Conservation (phyloP, 2,329 filamentous ascomycete genomes). For the Nothophaeocryptopus gaeumannii region DNA sequence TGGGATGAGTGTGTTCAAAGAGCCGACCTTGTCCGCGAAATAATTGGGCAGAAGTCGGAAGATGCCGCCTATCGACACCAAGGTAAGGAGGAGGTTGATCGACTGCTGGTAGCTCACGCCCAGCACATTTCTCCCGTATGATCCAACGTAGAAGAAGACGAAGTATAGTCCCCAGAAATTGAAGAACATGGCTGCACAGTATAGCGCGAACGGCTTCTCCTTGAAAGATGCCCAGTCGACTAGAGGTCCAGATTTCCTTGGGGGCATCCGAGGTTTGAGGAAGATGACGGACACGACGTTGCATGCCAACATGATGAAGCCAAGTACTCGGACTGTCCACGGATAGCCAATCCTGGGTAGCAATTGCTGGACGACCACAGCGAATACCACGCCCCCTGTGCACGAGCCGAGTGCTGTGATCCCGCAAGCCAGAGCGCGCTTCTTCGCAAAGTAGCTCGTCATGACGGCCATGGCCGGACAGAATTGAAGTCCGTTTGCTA, state of each 20-base stretch:
- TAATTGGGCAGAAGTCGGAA: conserved; percentile 54
- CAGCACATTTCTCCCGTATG: conserved; percentile 38
- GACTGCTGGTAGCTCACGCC: conserved; percentile 50
- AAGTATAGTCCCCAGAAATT: conserved; percentile 43
- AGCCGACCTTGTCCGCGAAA: conserved; percentile 55
- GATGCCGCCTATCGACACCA: conserved; percentile 56
- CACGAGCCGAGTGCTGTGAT: conserved; percentile 59
- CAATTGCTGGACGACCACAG: conserved; percentile 51
- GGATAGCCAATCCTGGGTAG: conserved; percentile 52
- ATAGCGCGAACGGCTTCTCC: conserved; percentile 42
- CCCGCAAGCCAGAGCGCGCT: conserved; percentile 57
- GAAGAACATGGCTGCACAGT: conserved; percentile 49
- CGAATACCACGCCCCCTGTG: conserved; percentile 55
- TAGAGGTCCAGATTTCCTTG: conserved; percentile 42
- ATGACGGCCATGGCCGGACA: conserved; percentile 63
- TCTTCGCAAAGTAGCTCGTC: conserved; percentile 63
- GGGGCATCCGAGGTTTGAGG: conserved; percentile 42
- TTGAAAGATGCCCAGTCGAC: conserved; percentile 42
- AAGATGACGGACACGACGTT: conserved; percentile 30
- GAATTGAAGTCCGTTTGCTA: conserved; percentile 62
- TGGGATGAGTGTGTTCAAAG: conserved; percentile 57
- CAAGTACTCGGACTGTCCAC: conserved; percentile 55
- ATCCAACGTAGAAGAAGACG: conserved; percentile 47
- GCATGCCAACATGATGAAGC: conserved; percentile 43
- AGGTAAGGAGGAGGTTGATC: conserved; percentile 56